A percentile compares a stretch with the other conserved stretches of the same genome.
These are phyloP conservation scores for Geotrichum phurueaensis DNA, from an alignment of 1,139 yeast genomes.

Conservation along the genomic window DNA sequence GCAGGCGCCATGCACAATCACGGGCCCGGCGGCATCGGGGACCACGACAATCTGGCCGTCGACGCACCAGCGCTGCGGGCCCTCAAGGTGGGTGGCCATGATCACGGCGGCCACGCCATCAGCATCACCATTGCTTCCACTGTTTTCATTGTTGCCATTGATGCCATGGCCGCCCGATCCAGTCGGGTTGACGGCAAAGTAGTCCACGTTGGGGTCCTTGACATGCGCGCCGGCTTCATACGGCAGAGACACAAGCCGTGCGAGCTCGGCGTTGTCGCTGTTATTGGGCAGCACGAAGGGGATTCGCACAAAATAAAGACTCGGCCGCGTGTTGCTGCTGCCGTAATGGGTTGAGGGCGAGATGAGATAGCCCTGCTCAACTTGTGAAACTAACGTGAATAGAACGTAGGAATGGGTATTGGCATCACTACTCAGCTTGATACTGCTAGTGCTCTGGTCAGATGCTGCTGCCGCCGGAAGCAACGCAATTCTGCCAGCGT, in stretches of 20 bases:
- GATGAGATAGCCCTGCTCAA: constrained; percentile 65
- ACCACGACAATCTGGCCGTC: constrained; percentile 29
- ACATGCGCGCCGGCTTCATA: constrained; percentile 56
- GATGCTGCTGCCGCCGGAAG: constrained; percentile 19
- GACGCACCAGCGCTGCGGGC: constrained; percentile 12
- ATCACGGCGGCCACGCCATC: constrained; percentile 13
- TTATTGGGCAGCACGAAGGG: background rate
- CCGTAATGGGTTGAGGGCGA: constrained; percentile 56
- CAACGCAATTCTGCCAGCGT: constrained; percentile 41
- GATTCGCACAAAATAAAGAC: constrained; percentile 46
- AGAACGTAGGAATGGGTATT: constrained; percentile 63
- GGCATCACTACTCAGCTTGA: constrained; percentile 13
- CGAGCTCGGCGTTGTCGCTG: constrained; percentile 36
- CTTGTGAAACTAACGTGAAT: constrained; percentile 53
- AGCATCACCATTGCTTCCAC: constrained; percentile 20
- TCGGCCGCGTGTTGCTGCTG: constrained; percentile 21
- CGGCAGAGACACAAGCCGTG: constrained; percentile 54
- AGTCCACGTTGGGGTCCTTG: constrained; percentile 29
- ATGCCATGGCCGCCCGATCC: constrained; percentile 12
- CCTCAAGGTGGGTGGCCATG: background rate
- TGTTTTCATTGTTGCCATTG: too few relatives aligned
- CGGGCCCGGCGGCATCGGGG: constrained; percentile 15
- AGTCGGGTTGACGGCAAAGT: constrained; percentile 14
- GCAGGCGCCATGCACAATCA: background rate
- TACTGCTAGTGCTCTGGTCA: background rate